Evolutionary conservation across 129 eudicot species (phyloP).

Genomic region (Glebionis coronaria): DNA sequence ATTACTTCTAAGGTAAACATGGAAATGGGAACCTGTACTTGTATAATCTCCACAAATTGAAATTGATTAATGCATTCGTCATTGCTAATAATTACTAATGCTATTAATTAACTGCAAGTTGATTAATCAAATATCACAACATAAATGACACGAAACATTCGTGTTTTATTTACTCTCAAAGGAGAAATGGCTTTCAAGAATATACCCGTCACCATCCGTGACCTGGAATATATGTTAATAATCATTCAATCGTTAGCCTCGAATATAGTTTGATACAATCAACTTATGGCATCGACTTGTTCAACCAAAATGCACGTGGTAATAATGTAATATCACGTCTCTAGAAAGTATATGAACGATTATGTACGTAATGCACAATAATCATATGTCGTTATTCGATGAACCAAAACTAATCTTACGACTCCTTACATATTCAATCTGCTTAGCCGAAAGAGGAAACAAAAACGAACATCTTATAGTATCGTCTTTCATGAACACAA

Average conservation of each 20-base stretch:
- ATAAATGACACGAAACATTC: neutral
- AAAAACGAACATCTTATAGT: no score
- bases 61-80: no score
- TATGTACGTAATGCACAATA: conserved; percentile 4
- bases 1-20: no score
- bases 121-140: no score
- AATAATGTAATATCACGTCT: no score
- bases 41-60: no score
- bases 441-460: no score
- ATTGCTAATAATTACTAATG: no score
- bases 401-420: neutral
- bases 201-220: neutral
- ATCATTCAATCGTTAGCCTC: no score
- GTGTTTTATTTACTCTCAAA: neutral
- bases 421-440: neutral
- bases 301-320: conserved; percentile 8
- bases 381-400: neutral
- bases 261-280: neutral
- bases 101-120: no score
- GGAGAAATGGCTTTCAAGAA: neutral
- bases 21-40: no score
- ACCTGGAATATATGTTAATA: conserved; percentile 12
- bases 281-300: conserved; percentile 7
- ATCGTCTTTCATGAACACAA: no score
- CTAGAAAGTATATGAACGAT: neutral